phyloP scores from a whole-genome alignment of 495 filamentous ascomycete species.

The Ramalina intermedia region DNA sequence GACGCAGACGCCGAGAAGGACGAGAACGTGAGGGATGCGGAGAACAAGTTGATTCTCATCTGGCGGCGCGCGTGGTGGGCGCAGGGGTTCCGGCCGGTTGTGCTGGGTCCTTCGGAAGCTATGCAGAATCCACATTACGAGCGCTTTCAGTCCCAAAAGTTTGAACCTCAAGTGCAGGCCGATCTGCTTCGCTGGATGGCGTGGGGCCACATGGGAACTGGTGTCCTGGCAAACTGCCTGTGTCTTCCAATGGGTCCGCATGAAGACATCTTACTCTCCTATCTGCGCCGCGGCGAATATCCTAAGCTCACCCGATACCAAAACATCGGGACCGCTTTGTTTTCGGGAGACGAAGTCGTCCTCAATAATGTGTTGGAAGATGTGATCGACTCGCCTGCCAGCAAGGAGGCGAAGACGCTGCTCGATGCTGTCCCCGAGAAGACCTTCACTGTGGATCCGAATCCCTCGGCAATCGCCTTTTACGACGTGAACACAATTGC shows the following conservation, averaged over 20 bases:
- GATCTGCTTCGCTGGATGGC: conserved; percentile 81
- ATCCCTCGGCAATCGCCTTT: conserved; percentile 56
- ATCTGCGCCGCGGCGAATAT: conserved; percentile 59
- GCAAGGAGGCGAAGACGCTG: conserved; percentile 43
- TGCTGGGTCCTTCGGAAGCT: conserved; percentile 68
- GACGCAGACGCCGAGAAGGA: conserved; percentile 50
- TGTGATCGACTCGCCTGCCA: conserved; percentile 38
- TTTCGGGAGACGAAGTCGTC: conserved; percentile 50
- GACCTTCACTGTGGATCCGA: conserved; percentile 47
- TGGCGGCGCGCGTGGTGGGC: conserved; percentile 95
- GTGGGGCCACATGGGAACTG: conserved; percentile 86
- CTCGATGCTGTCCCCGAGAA: conserved; percentile 40
- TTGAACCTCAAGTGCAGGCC: conserved; percentile 41
- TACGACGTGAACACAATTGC: conserved; percentile 53
- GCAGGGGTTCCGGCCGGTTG: conserved; percentile 73
- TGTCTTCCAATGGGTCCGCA: conserved; percentile 75
- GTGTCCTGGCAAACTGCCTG: conserved; percentile 63
- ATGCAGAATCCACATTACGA: conserved; percentile 73
- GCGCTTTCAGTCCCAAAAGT: conserved; percentile 42
- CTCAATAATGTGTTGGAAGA: conserved; percentile 54
- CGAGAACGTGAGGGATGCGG: conserved; percentile 45
- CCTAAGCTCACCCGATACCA: conserved; percentile 63
- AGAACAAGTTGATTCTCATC: conserved; percentile 64
- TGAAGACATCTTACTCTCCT: conserved; percentile 55
- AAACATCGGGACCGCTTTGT: conserved; percentile 53